Evolutionary conservation across 768 basidiomycete species (phyloP).

Genomic region (Holtermannia corniformis): DNA sequence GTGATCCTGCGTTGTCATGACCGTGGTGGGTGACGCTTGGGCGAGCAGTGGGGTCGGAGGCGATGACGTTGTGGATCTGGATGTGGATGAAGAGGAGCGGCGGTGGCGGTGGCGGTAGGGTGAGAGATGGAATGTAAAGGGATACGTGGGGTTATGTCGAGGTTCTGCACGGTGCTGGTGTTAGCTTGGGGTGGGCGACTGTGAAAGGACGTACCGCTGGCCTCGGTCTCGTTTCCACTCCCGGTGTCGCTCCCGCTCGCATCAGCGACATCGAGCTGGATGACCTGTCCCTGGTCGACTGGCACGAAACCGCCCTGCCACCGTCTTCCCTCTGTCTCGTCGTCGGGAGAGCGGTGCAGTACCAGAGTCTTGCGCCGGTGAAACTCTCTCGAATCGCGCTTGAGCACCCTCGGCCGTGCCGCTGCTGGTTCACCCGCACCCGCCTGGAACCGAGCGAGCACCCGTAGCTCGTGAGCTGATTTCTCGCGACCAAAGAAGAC

Average conservation of each 20-base stretch:
- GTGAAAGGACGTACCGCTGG: no score
- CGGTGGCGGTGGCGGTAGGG: no score
- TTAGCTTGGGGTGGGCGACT: no score
- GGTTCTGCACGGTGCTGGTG: no score
- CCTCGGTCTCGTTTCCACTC: slow-evolving; percentile 3
- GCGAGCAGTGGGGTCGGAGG: background rate
- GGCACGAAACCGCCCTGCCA: background rate
- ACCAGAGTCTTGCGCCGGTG: slow-evolving; percentile 21
- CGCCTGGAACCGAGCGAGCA: background rate
- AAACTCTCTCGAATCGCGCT: slow-evolving; percentile 32
- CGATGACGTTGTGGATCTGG: no score
- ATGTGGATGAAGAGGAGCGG: no score
- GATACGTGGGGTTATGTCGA: no score
- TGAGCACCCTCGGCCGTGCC: slow-evolving; percentile 6
- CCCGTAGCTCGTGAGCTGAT: background rate
- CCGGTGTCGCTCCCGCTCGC: background rate
- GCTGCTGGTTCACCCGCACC: background rate
- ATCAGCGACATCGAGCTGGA: background rate
- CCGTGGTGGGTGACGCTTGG: slow-evolving; percentile 3
- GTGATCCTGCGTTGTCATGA: background rate
- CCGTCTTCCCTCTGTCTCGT: background rate
- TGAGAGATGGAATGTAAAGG: no score
- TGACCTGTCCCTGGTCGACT: background rate
- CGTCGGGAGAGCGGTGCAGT: no score
- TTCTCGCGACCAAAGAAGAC: background rate